Conservation (phyloP, 306 rosid species). For the Erythrophleum fordii region DNA sequence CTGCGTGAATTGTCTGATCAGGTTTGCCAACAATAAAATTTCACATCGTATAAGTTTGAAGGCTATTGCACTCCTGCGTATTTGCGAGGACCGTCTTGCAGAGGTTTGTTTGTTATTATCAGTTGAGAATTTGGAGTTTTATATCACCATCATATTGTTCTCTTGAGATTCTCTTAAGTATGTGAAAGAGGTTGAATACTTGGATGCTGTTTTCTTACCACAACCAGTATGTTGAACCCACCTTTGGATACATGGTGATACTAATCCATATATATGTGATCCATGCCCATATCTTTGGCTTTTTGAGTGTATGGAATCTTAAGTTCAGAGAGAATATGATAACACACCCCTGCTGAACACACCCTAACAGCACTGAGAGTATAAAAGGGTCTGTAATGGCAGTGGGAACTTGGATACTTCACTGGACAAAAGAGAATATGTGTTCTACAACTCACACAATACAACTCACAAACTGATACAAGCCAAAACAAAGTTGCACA, state of each 20-base stretch:
- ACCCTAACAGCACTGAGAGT: neutral
- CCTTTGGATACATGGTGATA: neutral
- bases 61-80: constrained; percentile 98
- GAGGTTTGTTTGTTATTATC: constrained; percentile 75
- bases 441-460: neutral
- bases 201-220: constrained; percentile 6
- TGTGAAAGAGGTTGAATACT: neutral
- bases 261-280: constrained; percentile 21
- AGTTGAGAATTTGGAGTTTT: constrained; percentile 32
- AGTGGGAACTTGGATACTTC: neutral
- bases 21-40: constrained; percentile 93
- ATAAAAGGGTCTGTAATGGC: neutral
- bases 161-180: constrained; percentile 24
- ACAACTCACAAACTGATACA: neutral
- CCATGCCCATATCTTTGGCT: constrained; percentile 8
- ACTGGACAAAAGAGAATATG: neutral
- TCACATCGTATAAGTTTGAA: constrained; percentile 97
- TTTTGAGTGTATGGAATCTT: constrained; percentile 13
- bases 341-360: neutral
- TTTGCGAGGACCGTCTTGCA: constrained; percentile 99
- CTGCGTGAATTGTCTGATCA: constrained; percentile 97
- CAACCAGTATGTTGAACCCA: neutral
- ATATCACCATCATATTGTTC: neutral
- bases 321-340: constrained; percentile 1
- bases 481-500: neutral